Conservation (phyloP, 1,284 basidiomycete species). For the Acaromyces ingoldii region DNA sequence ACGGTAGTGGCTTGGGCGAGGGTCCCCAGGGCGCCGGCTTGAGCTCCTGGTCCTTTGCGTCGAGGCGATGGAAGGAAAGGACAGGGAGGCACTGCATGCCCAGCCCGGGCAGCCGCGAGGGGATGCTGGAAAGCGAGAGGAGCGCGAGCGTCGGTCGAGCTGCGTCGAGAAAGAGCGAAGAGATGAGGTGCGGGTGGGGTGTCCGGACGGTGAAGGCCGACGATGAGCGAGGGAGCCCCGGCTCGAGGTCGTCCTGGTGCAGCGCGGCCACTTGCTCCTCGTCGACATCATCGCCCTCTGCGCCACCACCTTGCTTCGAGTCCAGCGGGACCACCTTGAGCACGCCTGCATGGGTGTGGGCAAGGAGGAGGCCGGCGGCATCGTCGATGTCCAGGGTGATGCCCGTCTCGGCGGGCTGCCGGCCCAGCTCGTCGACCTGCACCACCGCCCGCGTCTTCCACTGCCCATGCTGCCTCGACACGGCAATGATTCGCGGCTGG, state of each 20-base stretch:
- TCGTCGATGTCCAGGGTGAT: conserved; percentile 18
- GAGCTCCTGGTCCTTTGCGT: conserved; percentile 24
- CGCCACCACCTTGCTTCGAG: background rate
- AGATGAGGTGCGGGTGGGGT: conserved; percentile 38
- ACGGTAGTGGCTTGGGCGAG: conserved; percentile 12
- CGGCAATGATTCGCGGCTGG: conserved; percentile 25
- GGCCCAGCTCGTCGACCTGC: conserved; percentile 28
- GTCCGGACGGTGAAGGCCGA: conserved; percentile 19
- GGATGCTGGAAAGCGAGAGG: conserved; percentile 36
- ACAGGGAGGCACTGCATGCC: conserved; percentile 42
- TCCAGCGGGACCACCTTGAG: conserved; percentile 23
- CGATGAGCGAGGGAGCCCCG: background rate
- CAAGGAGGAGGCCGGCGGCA: conserved; percentile 10
- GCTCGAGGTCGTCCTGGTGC: background rate
- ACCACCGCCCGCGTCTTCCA: conserved; percentile 5
- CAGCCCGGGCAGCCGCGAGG: conserved; percentile 30
- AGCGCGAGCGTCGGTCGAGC: conserved; percentile 27
- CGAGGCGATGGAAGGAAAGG: conserved; percentile 42
- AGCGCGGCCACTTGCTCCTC: background rate
- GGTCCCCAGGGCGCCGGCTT: conserved; percentile 36
- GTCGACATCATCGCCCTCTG: conserved; percentile 10
- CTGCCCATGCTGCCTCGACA: no score
- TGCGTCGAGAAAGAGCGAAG: conserved; percentile 21
- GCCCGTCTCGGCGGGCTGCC: conserved; percentile 31
- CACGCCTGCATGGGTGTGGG: conserved; percentile 32